Evolutionary conservation across 1,139 yeast genomes (phyloP).

Genomic region (Ogataea hybrid): DNA sequence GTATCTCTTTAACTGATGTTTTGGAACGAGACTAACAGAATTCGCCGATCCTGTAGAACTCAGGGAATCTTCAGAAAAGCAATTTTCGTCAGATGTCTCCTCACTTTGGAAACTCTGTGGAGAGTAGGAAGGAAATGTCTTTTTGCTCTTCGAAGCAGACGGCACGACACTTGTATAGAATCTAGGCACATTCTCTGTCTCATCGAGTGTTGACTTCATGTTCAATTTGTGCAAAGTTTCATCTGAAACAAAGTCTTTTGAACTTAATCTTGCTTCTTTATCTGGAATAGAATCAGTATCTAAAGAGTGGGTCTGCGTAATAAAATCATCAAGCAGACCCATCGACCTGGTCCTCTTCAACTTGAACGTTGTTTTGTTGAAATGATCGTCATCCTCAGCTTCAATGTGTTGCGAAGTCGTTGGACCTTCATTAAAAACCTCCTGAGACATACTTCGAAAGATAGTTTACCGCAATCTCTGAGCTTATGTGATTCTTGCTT

Average conservation of each 20-base stretch:
- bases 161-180: constrained; percentile 26
- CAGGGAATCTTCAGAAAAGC: constrained; percentile 28
- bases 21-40: constrained; percentile 27
- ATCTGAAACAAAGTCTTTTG: constrained; percentile 30
- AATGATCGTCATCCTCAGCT: constrained; percentile 70
- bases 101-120: constrained; percentile 29
- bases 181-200: constrained; percentile 22
- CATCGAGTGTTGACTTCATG: constrained; percentile 22
- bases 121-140: constrained; percentile 15
- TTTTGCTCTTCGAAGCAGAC: constrained; percentile 16
- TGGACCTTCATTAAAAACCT: constrained; percentile 36
- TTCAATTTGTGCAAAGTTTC: constrained; percentile 30
- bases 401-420: constrained; percentile 48
- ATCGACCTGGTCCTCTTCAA: constrained; percentile 80
- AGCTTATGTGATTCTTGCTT: background rate
- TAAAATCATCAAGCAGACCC: constrained; percentile 76
- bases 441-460: constrained; percentile 23
- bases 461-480: background rate
- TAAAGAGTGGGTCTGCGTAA: constrained; percentile 31
- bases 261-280: constrained; percentile 22
- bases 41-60: constrained; percentile 26
- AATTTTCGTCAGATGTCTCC: constrained; percentile 26
- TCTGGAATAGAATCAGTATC: constrained; percentile 21
- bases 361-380: constrained; percentile 69
- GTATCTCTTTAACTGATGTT: constrained; percentile 29